Evolutionary conservation across 164 flowering plant species (phyloP).

Genomic region (Vitis amurensis): DNA sequence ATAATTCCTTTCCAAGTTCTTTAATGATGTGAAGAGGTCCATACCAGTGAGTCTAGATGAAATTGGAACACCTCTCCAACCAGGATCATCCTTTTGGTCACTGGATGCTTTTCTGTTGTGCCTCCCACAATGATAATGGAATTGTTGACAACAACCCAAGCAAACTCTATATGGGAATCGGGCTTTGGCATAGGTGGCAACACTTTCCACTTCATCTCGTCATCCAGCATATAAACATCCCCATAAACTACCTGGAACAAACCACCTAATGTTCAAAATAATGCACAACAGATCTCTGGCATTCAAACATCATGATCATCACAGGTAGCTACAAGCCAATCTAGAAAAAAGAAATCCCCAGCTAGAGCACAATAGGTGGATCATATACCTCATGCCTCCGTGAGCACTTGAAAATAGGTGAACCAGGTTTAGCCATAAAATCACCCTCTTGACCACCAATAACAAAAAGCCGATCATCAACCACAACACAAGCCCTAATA

Average conservation of each 20-base stretch:
- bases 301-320: neutral
- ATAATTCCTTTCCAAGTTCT: neutral
- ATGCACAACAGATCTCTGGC: neutral
- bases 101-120: slow-evolving; percentile 90
- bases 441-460: slow-evolving; percentile 99
- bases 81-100: slow-evolving; percentile 73
- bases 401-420: slow-evolving; percentile 94
- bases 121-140: slow-evolving; percentile 84
- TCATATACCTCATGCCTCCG: slow-evolving; percentile 80
- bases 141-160: slow-evolving; percentile 81
- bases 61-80: slow-evolving; percentile 83
- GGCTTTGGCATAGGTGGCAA: slow-evolving; percentile 92
- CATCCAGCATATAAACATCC: slow-evolving; percentile 90
- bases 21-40: neutral
- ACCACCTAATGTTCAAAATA: neutral
- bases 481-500: slow-evolving; percentile 79
- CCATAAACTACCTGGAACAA: slow-evolving; percentile 62
- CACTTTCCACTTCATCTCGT: slow-evolving; percentile 77
- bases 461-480: slow-evolving; percentile 64
- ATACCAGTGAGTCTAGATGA: slow-evolving; percentile 64
- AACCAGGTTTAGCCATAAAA: slow-evolving; percentile 96
- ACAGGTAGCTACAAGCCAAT: neutral
- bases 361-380: neutral
- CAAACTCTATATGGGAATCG: slow-evolving; percentile 86
- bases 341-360: neutral